phyloP scores from a whole-genome alignment of 345 rosid genomes.

The Bruguiera parviflora region DNA sequence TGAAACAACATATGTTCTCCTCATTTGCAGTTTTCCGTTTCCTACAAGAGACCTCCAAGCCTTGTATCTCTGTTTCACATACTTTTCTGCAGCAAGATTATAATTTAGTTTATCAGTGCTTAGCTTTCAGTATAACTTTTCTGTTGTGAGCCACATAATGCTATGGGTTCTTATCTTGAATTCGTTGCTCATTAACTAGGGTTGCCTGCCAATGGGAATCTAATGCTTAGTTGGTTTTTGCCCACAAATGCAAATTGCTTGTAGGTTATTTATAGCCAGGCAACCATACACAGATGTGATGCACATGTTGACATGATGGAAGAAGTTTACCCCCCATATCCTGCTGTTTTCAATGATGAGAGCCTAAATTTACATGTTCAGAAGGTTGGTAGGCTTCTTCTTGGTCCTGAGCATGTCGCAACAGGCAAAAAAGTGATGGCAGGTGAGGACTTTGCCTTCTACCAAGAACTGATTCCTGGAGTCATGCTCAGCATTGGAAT shows the following conservation, averaged over 20 bases:
- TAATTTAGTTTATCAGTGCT: too few species aligned
- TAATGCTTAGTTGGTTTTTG: not conserved
- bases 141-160: too few species aligned
- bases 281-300: conserved; percentile 61
- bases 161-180: too few species aligned
- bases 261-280: conserved; percentile 69
- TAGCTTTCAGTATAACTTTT: too few species aligned
- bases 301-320: conserved; percentile 46
- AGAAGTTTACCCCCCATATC: conserved; percentile 48
- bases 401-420: conserved; percentile 57
- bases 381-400: conserved; percentile 46
- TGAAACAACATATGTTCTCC: too few species aligned
- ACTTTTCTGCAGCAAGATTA: too few species aligned
- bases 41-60: too few species aligned
- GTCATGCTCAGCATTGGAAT: conserved; percentile 64
- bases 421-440: conserved; percentile 52
- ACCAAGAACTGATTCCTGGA: conserved; percentile 73
- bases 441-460: conserved; percentile 84
- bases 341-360: conserved; percentile 63
- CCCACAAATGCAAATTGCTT: conserved; percentile 8
- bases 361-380: conserved; percentile 46
- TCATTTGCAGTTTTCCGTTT: too few species aligned
- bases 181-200: too few species aligned
- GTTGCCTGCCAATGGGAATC: too few species aligned
- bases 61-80: too few species aligned